A percentile compares a stretch with the other conserved stretches of the same genome.
phyloP scores from a whole-genome alignment of 768 basidiomycete species.

The Dioszegia aurantiaca region DNA sequence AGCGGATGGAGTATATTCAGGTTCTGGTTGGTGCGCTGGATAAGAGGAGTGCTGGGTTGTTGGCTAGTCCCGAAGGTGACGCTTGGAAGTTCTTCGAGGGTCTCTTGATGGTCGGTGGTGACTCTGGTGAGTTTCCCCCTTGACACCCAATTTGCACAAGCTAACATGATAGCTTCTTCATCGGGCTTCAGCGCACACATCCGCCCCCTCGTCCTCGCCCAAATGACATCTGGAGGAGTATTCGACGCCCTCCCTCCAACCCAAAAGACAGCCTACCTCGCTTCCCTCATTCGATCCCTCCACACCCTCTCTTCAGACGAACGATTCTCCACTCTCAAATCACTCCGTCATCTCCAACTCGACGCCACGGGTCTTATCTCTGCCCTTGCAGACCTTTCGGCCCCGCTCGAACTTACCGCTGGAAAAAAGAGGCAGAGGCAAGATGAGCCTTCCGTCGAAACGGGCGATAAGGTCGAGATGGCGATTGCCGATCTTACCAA shows the following conservation, averaged over 20 bases:
- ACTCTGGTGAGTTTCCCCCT: neutral
- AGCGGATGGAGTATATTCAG: conserved; percentile 20
- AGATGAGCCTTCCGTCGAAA: conserved; percentile 26
- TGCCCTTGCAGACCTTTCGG: conserved; percentile 18
- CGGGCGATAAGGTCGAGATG: conserved; percentile 17
- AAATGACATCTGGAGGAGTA: conserved; percentile 54
- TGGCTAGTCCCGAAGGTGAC: conserved; percentile 24
- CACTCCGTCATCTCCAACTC: conserved; percentile 19
- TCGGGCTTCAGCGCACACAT: conserved; percentile 12
- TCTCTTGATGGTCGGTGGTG: neutral
- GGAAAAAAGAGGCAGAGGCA: conserved; percentile 58
- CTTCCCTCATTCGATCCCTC: conserved; percentile 59
- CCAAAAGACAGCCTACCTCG: conserved; percentile 61
- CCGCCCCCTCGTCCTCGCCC: conserved; percentile 19
- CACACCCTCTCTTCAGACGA: conserved; percentile 20
- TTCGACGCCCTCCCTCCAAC: conserved; percentile 60
- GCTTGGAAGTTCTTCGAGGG: conserved; percentile 37
- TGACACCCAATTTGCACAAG: neutral
- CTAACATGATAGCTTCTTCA: neutral
- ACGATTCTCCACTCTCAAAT: conserved; percentile 17
- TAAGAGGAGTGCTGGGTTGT: conserved; percentile 14
- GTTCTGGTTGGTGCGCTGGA: conserved; percentile 26
- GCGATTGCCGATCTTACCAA: conserved; percentile 39
- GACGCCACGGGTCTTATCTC: conserved; percentile 21
- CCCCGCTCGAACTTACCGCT: conserved; percentile 29